Evolutionary conservation across 2,329 filamentous ascomycete genomes (phyloP).

Genomic region (Claviceps citrina): DNA sequence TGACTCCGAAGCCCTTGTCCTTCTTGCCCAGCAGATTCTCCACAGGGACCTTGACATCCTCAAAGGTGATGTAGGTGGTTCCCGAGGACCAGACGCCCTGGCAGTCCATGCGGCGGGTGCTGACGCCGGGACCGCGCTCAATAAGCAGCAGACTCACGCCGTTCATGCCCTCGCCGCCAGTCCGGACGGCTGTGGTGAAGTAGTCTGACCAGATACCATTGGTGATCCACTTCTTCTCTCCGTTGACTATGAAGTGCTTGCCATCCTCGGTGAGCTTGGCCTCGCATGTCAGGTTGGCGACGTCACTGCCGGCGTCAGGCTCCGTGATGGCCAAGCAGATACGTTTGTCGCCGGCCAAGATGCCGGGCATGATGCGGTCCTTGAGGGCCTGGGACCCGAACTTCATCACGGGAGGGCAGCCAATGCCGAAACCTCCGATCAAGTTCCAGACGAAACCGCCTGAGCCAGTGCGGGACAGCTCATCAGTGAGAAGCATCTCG

Average conservation of each 20-base stretch:
- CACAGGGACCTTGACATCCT: conserved; percentile 98
- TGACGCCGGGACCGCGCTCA: conserved; percentile 77
- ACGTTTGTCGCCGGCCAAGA: conserved; percentile 83
- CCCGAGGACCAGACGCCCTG: conserved; percentile 92
- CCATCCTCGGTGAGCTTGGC: conserved; percentile 89
- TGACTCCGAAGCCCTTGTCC: conserved; percentile 95
- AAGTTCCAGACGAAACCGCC: conserved; percentile 96
- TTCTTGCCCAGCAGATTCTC: conserved; percentile 96
- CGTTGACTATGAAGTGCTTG: conserved; percentile 98
- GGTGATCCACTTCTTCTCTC: conserved; percentile 99
- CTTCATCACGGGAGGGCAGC: conserved; percentile 79
- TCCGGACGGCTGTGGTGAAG: conserved; percentile 92
- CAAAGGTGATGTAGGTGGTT: conserved; percentile 94
- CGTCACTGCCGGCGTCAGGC: conserved; percentile 85
- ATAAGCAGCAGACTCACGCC: conserved; percentile 84
- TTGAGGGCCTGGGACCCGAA: conserved; percentile 76
- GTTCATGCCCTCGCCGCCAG: conserved; percentile 78
- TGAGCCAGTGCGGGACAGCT: conserved; percentile 74
- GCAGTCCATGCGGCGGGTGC: conserved; percentile 92
- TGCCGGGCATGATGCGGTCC: conserved; percentile 74
- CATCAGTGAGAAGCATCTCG: conserved; percentile 88
- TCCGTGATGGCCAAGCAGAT: conserved; percentile 97
- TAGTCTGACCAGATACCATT: conserved; percentile 96
- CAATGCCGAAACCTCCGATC: conserved; percentile 92
- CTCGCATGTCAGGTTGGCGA: conserved; percentile 89